Conservation (phyloP, 2,329 filamentous ascomycete genomes). For the Aspergillus sp. region DNA sequence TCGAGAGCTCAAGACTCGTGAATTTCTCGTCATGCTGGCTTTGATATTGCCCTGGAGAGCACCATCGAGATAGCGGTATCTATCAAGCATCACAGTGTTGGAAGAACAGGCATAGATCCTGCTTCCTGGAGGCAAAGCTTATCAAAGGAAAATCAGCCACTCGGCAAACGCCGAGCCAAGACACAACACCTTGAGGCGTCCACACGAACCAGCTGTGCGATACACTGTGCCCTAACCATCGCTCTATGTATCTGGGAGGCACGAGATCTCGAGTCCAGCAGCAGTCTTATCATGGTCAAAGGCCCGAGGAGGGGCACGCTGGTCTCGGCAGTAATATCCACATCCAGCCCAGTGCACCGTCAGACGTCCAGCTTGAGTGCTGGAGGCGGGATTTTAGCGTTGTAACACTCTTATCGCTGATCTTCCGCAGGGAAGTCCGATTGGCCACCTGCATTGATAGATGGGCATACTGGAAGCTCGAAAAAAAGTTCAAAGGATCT, state of each 20-base stretch:
- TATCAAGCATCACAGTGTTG: not conserved
- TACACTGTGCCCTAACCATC: not conserved
- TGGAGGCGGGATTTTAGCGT: slow-evolving; percentile 5
- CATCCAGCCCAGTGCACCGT: not conserved
- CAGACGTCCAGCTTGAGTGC: not conserved
- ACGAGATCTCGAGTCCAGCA: not conserved
- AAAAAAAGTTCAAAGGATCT: not conserved
- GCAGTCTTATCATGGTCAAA: not conserved
- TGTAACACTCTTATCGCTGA: slow-evolving; percentile 20
- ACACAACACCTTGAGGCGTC: not conserved
- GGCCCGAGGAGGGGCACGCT: not conserved
- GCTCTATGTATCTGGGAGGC: not conserved
- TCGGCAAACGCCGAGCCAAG: slow-evolving; percentile 16
- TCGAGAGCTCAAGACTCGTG: not conserved
- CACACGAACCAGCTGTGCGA: not conserved
- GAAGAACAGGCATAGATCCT: not conserved
- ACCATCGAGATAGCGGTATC: not conserved
- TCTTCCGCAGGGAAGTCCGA: not conserved
- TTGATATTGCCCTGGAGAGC: not conserved
- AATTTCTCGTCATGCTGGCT: not conserved
- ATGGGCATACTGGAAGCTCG: not conserved
- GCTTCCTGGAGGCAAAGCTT: slow-evolving; percentile 8
- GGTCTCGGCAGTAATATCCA: not conserved
- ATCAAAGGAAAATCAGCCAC: slow-evolving; percentile 17
- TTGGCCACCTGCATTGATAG: not conserved